Percentiles rank a stretch among this genome's conserved stretches.
phyloP scores from a whole-genome alignment of 768 basidiomycete genomes.

The Suillus alpinus region DNA sequence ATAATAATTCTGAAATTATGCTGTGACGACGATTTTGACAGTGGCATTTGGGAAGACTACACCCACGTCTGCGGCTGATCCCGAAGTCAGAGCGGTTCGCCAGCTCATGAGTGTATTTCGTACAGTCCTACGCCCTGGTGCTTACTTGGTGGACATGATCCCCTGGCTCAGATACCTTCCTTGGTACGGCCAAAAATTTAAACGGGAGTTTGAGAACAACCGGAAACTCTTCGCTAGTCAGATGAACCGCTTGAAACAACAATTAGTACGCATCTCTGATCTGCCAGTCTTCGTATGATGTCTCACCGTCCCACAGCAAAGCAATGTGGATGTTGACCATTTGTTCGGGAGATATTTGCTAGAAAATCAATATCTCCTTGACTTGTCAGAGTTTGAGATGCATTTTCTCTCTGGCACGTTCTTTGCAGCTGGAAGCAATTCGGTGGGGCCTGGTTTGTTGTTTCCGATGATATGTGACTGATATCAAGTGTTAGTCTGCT shows the following conservation, averaged over 20 bases:
- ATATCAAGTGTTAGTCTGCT: neutral
- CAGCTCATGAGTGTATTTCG: neutral
- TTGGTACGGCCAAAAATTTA: neutral
- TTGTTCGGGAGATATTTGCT: neutral
- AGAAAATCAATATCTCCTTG: neutral
- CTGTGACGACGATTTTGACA: neutral
- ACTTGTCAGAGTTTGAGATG: neutral
- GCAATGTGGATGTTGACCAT: neutral
- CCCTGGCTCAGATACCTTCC: neutral
- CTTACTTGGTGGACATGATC: neutral
- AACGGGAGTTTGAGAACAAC: neutral
- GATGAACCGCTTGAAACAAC: neutral
- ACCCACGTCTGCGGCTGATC: neutral
- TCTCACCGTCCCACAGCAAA: neutral
- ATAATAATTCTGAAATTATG: neutral
- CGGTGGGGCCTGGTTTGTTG: neutral
- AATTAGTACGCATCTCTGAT: neutral
- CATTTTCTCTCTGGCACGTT: neutral
- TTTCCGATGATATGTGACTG: neutral
- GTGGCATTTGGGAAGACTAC: neutral
- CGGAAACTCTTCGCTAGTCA: neutral
- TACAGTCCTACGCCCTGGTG: neutral
- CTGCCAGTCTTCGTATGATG: neutral
- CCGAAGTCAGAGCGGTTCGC: neutral
- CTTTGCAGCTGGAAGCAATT: neutral